Percentiles rank a stretch among this genome's conserved stretches.
phyloP scores from a whole-genome alignment of 2,329 filamentous ascomycete species.

The Diplodia intermedia region DNA sequence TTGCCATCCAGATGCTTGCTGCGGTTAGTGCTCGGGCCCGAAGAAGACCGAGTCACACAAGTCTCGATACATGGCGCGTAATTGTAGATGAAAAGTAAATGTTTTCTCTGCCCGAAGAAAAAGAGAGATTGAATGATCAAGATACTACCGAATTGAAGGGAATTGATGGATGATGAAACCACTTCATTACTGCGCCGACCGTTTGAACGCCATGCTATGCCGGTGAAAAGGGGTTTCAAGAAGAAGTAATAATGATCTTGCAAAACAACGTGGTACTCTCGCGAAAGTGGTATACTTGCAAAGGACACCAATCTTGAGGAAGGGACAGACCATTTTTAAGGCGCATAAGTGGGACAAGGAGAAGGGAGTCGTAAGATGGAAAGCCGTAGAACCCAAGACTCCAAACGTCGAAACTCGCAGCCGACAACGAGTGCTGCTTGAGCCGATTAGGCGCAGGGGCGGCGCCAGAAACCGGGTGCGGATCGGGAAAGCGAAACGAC shows the following conservation, averaged over 20 bases:
- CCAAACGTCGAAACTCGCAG: slow-evolving; percentile 10
- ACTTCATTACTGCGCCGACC: slow-evolving; percentile 22
- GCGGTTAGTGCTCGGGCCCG: neutral
- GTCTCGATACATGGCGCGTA: neutral
- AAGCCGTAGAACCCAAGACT: slow-evolving; percentile 1
- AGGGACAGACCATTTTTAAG: slow-evolving; percentile 7
- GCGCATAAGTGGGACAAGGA: slow-evolving; percentile 1
- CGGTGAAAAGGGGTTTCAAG: slow-evolving; percentile 1
- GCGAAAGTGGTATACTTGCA: slow-evolving; percentile 27
- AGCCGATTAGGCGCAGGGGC: neutral
- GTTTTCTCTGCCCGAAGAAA: slow-evolving; percentile 17
- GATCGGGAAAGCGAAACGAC: slow-evolving; percentile 16
- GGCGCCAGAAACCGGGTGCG: slow-evolving; percentile 4
- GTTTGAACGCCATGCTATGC: slow-evolving; percentile 30
- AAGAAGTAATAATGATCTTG: slow-evolving; percentile 12
- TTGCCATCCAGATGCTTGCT: neutral
- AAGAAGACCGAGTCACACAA: neutral
- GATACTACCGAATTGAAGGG: slow-evolving; percentile 5
- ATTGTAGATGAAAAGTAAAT: slow-evolving; percentile 6
- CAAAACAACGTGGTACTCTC: slow-evolving; percentile 5
- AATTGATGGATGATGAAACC: neutral
- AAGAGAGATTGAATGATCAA: slow-evolving; percentile 16
- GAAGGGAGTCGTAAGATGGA: slow-evolving; percentile 16
- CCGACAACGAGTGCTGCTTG: neutral
- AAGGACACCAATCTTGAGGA: slow-evolving; percentile 16